Percentiles rank a stretch among this genome's conserved stretches.
Conservation (phyloP, 805 yeast genomes). For the Barnettozyma populi region DNA sequence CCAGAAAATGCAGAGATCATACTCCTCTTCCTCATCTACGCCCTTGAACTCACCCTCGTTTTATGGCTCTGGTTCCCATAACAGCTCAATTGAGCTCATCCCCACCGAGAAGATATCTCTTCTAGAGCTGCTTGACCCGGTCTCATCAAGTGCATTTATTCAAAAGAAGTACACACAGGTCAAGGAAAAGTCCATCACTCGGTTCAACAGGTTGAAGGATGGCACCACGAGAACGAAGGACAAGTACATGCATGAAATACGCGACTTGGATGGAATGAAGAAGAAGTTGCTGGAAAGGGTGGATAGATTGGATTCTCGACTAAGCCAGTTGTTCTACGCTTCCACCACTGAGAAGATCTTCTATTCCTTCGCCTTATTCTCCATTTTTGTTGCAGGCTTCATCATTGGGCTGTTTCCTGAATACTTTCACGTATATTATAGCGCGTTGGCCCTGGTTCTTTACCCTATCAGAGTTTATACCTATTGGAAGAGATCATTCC, state of each 20-base stretch:
- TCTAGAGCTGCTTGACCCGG: constrained; percentile 27
- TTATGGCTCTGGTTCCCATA: constrained; percentile 17
- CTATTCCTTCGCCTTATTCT: constrained; percentile 66
- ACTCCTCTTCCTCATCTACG: constrained; percentile 19
- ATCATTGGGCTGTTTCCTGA: constrained; percentile 74
- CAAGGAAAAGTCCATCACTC: constrained; percentile 19
- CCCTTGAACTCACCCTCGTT: constrained; percentile 23
- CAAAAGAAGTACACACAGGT: constrained; percentile 24
- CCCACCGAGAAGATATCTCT: constrained; percentile 24
- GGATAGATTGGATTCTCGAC: constrained; percentile 33
- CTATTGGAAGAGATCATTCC: constrained; percentile 72
- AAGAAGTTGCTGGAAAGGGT: constrained; percentile 25
- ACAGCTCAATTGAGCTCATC: constrained; percentile 16
- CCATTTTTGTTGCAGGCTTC: constrained; percentile 67
- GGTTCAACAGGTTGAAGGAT: constrained; percentile 17
- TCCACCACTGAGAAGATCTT: constrained; percentile 70
- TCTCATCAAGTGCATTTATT: constrained; percentile 19
- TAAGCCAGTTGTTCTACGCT: constrained; percentile 34
- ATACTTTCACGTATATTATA: constrained; percentile 71
- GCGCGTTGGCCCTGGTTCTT: constrained; percentile 50
- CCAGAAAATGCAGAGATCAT: constrained; percentile 10
- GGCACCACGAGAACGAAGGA: constrained; percentile 18
- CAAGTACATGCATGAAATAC: constrained; percentile 15
- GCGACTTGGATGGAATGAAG: constrained; percentile 24
- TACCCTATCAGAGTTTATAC: constrained; percentile 85